A percentile compares a stretch with the other conserved stretches of the same genome.
Evolutionary conservation across 2,329 filamentous ascomycete genomes (phyloP).

Genomic region (Berkeleyomyces rouxiae): DNA sequence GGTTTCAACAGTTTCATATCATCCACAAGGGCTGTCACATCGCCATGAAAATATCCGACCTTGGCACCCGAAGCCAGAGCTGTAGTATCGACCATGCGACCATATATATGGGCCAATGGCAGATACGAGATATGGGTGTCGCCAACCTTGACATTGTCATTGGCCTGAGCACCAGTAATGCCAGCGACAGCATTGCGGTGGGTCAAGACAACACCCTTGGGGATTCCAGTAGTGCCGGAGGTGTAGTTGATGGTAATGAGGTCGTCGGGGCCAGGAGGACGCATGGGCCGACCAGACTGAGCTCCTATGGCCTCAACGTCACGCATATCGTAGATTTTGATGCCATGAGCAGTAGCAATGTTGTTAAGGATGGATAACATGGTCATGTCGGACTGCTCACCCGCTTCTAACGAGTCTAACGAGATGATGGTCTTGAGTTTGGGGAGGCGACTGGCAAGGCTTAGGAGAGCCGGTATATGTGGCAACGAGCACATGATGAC

Average conservation of each 20-base stretch:
- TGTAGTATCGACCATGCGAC: conserved; percentile 65
- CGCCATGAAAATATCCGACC: conserved; percentile 88
- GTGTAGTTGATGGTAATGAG: conserved; percentile 84
- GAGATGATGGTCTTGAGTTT: conserved; percentile 75
- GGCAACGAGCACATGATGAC: conserved; percentile 64
- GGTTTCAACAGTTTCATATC: conserved; percentile 79
- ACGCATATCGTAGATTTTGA: conserved; percentile 61
- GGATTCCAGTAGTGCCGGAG: conserved; percentile 66
- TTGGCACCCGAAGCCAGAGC: conserved; percentile 54
- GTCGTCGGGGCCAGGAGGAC: conserved; percentile 57
- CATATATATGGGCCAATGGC: conserved; percentile 86
- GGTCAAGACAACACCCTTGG: conserved; percentile 70
- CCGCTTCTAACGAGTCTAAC: conserved; percentile 64
- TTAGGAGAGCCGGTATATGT: conserved; percentile 67
- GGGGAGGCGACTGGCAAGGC: conserved; percentile 60
- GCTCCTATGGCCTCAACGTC: conserved; percentile 72
- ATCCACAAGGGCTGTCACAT: conserved; percentile 71
- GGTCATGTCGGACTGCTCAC: conserved; percentile 59
- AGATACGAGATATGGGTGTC: conserved; percentile 73
- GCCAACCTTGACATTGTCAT: conserved; percentile 30
- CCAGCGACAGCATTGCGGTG: conserved; percentile 69
- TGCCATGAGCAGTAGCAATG: conserved; percentile 55
- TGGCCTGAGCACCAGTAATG: conserved; percentile 41
- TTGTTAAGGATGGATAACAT: conserved; percentile 65
- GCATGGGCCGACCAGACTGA: conserved; percentile 50